phyloP scores from a whole-genome alignment of 768 basidiomycete genomes.

The Pulveroboletus sp. region DNA sequence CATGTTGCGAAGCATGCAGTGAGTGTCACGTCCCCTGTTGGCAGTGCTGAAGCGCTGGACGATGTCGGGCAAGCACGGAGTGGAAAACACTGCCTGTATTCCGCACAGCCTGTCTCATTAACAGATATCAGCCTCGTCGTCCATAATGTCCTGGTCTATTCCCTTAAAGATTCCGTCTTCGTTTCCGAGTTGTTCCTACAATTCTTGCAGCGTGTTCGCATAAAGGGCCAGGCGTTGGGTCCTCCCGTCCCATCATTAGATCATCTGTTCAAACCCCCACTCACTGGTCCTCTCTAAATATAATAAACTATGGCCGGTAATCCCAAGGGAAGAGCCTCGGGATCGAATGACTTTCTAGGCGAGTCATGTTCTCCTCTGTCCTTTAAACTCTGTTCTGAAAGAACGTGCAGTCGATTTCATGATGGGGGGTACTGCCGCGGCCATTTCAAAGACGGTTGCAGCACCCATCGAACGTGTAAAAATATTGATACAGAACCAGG shows the following conservation, averaged over 20 bases:
- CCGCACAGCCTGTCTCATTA: neutral
- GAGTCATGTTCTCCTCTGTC: neutral
- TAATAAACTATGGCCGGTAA: constrained; percentile 5
- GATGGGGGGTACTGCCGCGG: constrained; percentile 34
- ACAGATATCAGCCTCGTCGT: neutral
- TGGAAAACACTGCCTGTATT: neutral
- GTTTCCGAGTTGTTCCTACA: constrained; percentile 15
- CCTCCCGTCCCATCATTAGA: neutral
- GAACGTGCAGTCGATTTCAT: constrained; percentile 30
- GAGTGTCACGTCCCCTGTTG: too few relatives aligned
- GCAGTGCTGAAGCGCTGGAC: neutral
- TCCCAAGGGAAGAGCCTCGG: neutral
- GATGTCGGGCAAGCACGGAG: constrained; percentile 7
- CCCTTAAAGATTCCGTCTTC: neutral
- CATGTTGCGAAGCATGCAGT: too few relatives aligned
- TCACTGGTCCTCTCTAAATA: constrained; percentile 3
- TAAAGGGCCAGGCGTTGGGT: constrained; percentile 1
- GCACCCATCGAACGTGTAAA: constrained; percentile 41
- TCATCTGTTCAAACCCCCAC: constrained; percentile 13
- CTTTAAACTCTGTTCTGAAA: constrained; percentile 2
- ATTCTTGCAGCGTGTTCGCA: neutral
- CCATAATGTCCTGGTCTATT: neutral
- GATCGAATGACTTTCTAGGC: constrained; percentile 18
- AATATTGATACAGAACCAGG: constrained; percentile 38
- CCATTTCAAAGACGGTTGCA: constrained; percentile 37